Evolutionary conservation across 352 stramenopile genomes (phyloP), one percentile per base, ranked within the genome.

Genomic region (Globisporangium orthogonon): DNA sequence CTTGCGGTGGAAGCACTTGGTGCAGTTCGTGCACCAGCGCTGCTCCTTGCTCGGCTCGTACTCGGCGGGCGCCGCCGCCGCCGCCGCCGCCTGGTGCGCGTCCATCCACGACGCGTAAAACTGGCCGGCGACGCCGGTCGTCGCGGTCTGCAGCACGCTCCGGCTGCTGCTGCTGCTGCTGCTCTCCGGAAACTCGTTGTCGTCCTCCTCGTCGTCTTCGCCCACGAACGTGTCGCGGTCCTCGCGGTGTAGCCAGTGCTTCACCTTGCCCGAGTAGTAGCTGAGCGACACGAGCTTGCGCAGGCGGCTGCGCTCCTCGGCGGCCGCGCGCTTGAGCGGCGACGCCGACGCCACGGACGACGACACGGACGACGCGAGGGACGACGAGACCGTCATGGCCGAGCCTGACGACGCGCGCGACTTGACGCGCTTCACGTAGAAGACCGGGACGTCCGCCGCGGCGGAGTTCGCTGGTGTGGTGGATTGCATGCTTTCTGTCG

Each of bases 1-100:
- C 1, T 71, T 71, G 15, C 77, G 74, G 59, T 86, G 78, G 59
- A 82, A 91, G 58, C 76, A 85, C 67, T 89, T 91, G 69, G 67
- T 74, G 62, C 81, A 91, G 63, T 91, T 91, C 23, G 69, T 72
- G 60, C 81, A 91, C 78, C 78, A 88, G 30, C 81, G 76, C 64
- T 83, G 74, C 52, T 89, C 81, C 49, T 82, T 85, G 51, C 71
- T 86, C 46, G 77, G 73, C 62, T 83, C 70, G 60, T 86, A 71
- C n/a, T 56, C 58, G 28, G 69, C 54, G 10, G 61, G 65, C 29
- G 50, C 45, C 29, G 61, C 66, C 29, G 50, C 45, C 29, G 50
- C 45, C 17, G 63, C 67, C 2, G 39, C 44, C 17, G 69, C 67
- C 2, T 52, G 44, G 23, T 58, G 56, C 46, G 62, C 52, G 23